Evolutionary conservation across 306 rosid genomes (phyloP).

Genomic region (Mucuna pruriens): DNA sequence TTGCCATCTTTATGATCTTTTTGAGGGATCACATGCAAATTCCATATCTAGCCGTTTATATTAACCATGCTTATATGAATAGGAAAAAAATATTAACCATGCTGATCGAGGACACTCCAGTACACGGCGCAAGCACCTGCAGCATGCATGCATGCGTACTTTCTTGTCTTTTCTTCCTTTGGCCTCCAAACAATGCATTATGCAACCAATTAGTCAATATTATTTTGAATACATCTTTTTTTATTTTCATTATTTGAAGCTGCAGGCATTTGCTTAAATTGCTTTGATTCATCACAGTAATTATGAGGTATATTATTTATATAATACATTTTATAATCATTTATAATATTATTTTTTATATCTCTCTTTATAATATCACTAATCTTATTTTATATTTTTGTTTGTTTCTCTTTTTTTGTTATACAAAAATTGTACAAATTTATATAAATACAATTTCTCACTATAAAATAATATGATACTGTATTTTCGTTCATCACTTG

Average conservation of each 20-base stretch:
- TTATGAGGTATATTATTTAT: not conserved
- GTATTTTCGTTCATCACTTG: not conserved
- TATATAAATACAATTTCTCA: not conserved
- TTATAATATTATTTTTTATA: not conserved
- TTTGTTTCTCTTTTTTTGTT: not conserved
- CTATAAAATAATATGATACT: not conserved
- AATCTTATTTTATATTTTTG: not conserved
- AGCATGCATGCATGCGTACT: constrained; percentile 15
- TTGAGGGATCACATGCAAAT: constrained; percentile 17
- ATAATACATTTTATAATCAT: too few species aligned
- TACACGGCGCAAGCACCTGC: not conserved
- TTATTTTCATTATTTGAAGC: too few species aligned
- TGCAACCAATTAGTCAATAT: not conserved
- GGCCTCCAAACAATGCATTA: not conserved
- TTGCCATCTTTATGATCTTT: constrained; percentile 11
- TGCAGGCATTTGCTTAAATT: not conserved
- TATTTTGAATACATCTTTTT: too few species aligned
- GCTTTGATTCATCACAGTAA: not conserved
- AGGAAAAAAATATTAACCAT: too few species aligned
- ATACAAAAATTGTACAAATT: not conserved
- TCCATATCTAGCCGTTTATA: too few species aligned
- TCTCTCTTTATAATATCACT: not conserved
- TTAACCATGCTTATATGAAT: too few species aligned
- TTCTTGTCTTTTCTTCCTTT: not conserved
- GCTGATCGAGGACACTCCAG: not conserved